Base-by-base conservation (phyloP, 345 rosid species). In the Luvunga scandens region DNA sequence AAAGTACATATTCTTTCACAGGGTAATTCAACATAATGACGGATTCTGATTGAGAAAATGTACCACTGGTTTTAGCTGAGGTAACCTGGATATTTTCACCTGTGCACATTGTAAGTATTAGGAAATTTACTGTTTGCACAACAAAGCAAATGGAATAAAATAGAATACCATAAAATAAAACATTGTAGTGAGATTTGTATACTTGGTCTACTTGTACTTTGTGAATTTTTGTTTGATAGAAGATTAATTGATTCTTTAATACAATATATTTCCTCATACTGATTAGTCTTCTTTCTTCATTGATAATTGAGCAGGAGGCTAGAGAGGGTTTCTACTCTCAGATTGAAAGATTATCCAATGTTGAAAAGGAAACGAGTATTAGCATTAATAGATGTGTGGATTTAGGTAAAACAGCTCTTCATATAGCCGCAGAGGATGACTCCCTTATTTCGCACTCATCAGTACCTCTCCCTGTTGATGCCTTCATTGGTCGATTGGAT, bases 351-450 rank as follows among this genome's bases (percentile, higher is more conserved):
- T 73, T 91, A 28, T 83, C 91, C 19, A 62, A 50, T 66, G 79
- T 89, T 22, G 93, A 91, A 85, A 85, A 90, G 77, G 87, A 80
- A 69, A 88, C 86, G 2, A 91, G 95, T 76, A 89, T 91, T 70
- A 67, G 84, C 81, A 88, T 91, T 70, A 89, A 87, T 70, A 84
- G 84, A 82, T 27, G 86, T 60, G 88, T 89, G 82, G 93, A 89
- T 85, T 78, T 89, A 70, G 90, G 79, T 28, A 87, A 82, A 82
- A 73, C 87, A 6, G 91, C 93, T 4, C 90, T 91, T 65, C 83
- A 77, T 74, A 76, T 91, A 62, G 93, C 90, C 13, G 95, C 93
- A 5, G 95, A 91, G 86, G 95, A 89, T 79, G 95, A 88, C 83
- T 85, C 95, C 9, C 86, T 89, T 1, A 63, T 89, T 39, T 88